phyloP scores from a whole-genome alignment of 495 filamentous ascomycete genomes.

The Aspergillus homomorphus region DNA sequence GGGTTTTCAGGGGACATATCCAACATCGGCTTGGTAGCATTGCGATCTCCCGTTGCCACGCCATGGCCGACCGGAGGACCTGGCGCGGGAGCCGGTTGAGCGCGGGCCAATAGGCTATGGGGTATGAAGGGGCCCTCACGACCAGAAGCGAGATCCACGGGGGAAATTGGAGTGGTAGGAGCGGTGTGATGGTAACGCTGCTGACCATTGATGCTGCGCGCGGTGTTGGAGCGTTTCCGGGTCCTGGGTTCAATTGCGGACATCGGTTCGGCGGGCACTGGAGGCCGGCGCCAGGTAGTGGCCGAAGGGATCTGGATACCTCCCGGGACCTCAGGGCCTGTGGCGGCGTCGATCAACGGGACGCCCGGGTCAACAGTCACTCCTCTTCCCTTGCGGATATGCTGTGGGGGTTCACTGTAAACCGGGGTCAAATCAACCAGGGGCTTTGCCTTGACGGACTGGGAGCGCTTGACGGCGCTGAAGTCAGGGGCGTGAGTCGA shows the following conservation, averaged over 20 bases:
- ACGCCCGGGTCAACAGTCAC: slow-evolving; percentile 58
- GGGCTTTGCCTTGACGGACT: slow-evolving; percentile 50
- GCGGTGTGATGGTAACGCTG: slow-evolving; percentile 14
- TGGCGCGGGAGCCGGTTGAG: slow-evolving; percentile 19
- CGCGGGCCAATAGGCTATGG: slow-evolving; percentile 37
- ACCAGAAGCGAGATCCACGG: slow-evolving; percentile 23
- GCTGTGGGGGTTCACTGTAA: slow-evolving; percentile 74
- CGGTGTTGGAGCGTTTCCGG: slow-evolving; percentile 32
- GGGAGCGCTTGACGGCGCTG: slow-evolving; percentile 23
- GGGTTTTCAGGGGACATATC: slow-evolving; percentile 49
- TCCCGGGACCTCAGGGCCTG: slow-evolving; percentile 44
- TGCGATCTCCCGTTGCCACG: slow-evolving; percentile 49
- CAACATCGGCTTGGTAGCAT: slow-evolving; percentile 53
- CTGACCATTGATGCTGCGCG: slow-evolving; percentile 27
- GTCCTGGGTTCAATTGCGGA: slow-evolving; percentile 19
- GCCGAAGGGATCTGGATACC: slow-evolving; percentile 50
- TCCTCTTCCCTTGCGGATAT: slow-evolving; percentile 63
- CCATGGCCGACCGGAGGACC: slow-evolving; percentile 44
- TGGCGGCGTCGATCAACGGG: slow-evolving; percentile 65
- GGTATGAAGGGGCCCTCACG: slow-evolving; percentile 32
- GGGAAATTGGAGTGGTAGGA: slow-evolving; percentile 15
- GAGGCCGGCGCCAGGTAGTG: slow-evolving; percentile 49
- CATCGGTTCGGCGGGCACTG: slow-evolving; percentile 16
- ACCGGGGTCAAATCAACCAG: slow-evolving; percentile 72
- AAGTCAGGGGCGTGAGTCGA: slow-evolving; percentile 27